phyloP scores from a whole-genome alignment of 306 rosid genomes.

The Calophaca sinica region DNA sequence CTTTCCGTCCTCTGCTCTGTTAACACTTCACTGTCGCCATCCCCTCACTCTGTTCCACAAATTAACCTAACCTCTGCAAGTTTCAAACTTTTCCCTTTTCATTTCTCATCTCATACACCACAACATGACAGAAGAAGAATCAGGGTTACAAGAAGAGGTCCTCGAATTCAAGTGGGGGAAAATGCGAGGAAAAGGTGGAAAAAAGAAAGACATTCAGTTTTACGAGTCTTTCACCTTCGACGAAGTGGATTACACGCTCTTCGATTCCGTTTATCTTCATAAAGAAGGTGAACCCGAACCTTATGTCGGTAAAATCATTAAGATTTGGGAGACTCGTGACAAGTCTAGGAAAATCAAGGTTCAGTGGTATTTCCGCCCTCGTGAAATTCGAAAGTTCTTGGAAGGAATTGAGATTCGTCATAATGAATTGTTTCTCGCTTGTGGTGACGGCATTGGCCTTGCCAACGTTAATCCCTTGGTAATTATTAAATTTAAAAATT shows the following conservation, averaged over 20 bases:
- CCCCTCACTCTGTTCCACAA: too few species aligned
- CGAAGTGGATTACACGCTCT: constrained; percentile 61
- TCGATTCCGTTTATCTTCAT: constrained; percentile 67
- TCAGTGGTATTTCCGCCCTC: constrained; percentile 80
- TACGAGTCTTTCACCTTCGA: constrained; percentile 73
- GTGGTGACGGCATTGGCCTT: constrained; percentile 75
- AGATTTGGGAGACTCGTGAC: constrained; percentile 70
- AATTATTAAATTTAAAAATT: constrained; percentile 27
- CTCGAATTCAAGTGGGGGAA: constrained; percentile 76
- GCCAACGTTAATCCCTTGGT: constrained; percentile 75
- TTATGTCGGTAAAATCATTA: constrained; percentile 67
- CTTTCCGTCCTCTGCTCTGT: not conserved
- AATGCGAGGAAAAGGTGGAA: constrained; percentile 63
- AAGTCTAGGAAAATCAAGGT: constrained; percentile 66
- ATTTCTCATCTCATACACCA: not conserved
- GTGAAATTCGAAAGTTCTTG: constrained; percentile 59
- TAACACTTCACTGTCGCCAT: too few species aligned
- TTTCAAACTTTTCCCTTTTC: not conserved
- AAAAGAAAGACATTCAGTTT: constrained; percentile 57
- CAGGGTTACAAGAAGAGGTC: not conserved
- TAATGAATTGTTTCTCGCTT: constrained; percentile 75
- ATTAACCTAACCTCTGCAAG: too few species aligned
- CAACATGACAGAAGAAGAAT: constrained; percentile 48
- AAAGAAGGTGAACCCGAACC: constrained; percentile 64
- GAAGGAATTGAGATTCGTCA: constrained; percentile 42